Evolutionary conservation across 495 filamentous ascomycete genomes (phyloP).

Genomic region (Letharia columbiana): DNA sequence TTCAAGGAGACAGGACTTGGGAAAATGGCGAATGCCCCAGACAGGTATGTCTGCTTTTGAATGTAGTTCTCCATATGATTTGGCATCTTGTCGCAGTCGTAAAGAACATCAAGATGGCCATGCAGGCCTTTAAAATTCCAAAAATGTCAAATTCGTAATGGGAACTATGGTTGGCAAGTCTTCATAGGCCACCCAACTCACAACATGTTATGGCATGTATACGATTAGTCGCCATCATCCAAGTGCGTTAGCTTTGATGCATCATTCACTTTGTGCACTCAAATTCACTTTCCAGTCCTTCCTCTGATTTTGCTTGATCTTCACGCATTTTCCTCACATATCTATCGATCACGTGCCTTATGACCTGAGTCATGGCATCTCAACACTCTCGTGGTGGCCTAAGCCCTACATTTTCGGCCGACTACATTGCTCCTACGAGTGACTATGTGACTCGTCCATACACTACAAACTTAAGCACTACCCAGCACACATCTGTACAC

Average conservation of each 20-base stretch:
- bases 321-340: too few species aligned
- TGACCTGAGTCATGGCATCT: not conserved
- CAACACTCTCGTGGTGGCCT: not conserved
- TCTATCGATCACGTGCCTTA: not conserved
- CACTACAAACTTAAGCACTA: not conserved
- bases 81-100: not conserved
- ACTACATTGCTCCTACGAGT: not conserved
- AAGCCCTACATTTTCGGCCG: not conserved
- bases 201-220: not conserved
- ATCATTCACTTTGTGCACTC: not conserved
- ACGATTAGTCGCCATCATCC: not conserved
- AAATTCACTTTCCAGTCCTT: not conserved
- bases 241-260: not conserved
- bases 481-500: not conserved
- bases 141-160: not conserved
- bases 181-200: not conserved
- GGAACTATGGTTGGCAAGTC: too few species aligned
- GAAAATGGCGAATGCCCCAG: conserved; percentile 7
- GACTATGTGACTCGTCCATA: not conserved
- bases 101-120: not conserved
- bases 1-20: not conserved
- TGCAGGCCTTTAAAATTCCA: too few species aligned
- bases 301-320: not conserved
- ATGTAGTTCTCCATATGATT: not conserved
- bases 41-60: conserved; percentile 4